Conservation (phyloP, 129 eudicot genomes). For the Centella asiatica region DNA sequence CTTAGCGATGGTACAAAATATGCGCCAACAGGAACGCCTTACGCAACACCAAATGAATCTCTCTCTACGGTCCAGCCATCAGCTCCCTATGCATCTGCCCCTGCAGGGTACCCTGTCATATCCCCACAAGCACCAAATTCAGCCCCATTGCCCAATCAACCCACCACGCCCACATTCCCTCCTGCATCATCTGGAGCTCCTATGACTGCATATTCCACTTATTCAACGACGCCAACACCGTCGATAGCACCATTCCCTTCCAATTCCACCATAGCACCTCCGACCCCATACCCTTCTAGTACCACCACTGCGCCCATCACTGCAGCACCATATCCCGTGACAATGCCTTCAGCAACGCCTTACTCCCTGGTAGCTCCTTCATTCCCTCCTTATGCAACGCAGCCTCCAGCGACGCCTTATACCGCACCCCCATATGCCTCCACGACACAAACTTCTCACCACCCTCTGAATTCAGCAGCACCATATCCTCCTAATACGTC, state of each 20-base stretch:
- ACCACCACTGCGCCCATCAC: not conserved
- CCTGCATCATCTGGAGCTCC: not conserved
- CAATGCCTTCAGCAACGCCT: not conserved
- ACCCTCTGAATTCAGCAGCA: conserved; percentile 9
- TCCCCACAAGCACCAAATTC: not conserved
- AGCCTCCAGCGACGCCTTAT: no score
- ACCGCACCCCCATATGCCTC: not conserved
- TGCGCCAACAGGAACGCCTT: conserved; percentile 4
- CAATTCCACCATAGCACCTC: not conserved
- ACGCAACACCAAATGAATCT: conserved; percentile 21
- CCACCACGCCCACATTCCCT: not conserved
- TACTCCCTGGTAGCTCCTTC: not conserved
- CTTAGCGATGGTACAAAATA: not conserved
- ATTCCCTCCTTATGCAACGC: conserved; percentile 7
- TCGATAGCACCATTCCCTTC: not conserved
- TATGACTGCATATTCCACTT: conserved; percentile 5
- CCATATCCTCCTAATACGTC: conserved; percentile 8
- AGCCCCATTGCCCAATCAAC: not conserved
- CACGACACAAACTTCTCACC: no score
- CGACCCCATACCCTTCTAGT: no score
- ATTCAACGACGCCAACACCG: not conserved
- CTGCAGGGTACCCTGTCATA: not conserved
- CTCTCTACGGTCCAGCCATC: conserved; percentile 18
- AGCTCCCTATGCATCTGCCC: conserved; percentile 13
- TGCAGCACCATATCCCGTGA: not conserved